Percentiles rank a stretch among this genome's conserved stretches.
Evolutionary conservation across 2,329 filamentous ascomycete species (phyloP).

Genomic region (Botryotinia narcissicola): DNA sequence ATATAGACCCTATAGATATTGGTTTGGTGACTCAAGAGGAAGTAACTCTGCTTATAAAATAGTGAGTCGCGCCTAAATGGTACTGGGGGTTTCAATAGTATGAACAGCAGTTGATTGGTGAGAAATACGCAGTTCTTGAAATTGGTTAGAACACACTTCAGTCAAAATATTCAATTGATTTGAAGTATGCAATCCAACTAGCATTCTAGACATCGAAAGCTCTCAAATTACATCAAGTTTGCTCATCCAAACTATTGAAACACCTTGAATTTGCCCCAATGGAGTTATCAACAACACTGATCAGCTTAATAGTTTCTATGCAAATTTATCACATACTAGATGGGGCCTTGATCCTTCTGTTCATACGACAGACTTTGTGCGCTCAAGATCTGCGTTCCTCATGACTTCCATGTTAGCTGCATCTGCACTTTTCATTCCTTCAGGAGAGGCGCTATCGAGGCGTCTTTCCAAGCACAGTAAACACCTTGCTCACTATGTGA

Average conservation of each 20-base stretch:
- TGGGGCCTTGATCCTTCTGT: constrained; percentile 70
- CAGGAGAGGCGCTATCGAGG: constrained; percentile 62
- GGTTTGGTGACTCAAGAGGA: constrained; percentile 66
- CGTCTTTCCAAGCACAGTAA: constrained; percentile 64
- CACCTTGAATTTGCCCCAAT: too few relatives aligned
- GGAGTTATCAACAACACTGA: neutral
- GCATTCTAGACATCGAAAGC: neutral
- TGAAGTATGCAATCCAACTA: neutral
- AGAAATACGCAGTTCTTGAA: neutral
- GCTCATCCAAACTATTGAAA: neutral
- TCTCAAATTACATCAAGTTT: neutral
- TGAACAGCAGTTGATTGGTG: neutral
- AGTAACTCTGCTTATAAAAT: constrained; percentile 61
- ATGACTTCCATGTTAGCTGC: constrained; percentile 70
- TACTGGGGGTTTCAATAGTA: neutral
- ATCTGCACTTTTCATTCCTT: constrained; percentile 65
- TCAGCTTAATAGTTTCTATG: constrained; percentile 55
- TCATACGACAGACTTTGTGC: constrained; percentile 64
- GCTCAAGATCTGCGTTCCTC: constrained; percentile 65
- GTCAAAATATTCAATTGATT: neutral
- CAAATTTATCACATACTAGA: constrained; percentile 67
- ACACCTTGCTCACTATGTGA: constrained; percentile 59
- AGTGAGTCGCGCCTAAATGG: constrained; percentile 46
- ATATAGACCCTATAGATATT: constrained; percentile 67
- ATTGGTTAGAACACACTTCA: neutral